Conservation (phyloP, 495 filamentous ascomycete genomes). For the Penicillium manginii region DNA sequence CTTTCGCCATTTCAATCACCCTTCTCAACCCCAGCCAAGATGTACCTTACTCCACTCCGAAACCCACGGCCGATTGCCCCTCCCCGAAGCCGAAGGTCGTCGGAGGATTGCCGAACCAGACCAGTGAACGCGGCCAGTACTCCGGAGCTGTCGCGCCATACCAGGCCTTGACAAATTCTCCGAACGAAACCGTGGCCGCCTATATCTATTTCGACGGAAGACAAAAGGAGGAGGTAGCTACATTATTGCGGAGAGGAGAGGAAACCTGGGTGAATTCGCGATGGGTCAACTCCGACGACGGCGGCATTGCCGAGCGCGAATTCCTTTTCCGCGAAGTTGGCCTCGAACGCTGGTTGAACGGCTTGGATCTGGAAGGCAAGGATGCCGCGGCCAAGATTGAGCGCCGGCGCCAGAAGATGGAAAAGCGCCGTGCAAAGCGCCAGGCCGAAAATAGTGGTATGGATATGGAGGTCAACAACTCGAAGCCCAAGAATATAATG, state of each 20-base stretch:
- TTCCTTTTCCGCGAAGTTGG: conserved; percentile 98
- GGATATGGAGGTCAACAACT: conserved; percentile 52
- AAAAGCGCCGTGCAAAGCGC: conserved; percentile 77
- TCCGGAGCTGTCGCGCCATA: conserved; percentile 74
- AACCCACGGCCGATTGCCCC: conserved; percentile 70
- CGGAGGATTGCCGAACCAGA: conserved; percentile 65
- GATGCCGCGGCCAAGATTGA: conserved; percentile 88
- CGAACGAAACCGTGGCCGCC: conserved; percentile 95
- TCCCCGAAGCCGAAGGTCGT: conserved; percentile 79
- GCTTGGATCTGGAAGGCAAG: conserved; percentile 87
- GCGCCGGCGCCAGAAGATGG: conserved; percentile 81
- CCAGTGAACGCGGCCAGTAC: conserved; percentile 57
- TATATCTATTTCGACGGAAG: conserved; percentile 99
- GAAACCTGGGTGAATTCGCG: conserved; percentile 99
- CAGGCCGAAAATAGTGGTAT: conserved; percentile 53
- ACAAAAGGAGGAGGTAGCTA: conserved; percentile 95
- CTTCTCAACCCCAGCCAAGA: conserved; percentile 85
- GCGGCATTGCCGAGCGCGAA: conserved; percentile 92
- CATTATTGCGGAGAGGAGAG: conserved; percentile 86
- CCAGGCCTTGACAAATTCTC: conserved; percentile 81
- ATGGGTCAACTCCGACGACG: conserved; percentile 94
- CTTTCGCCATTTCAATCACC: conserved; percentile 96
- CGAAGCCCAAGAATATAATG: conserved; percentile 63
- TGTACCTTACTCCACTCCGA: conserved; percentile 87
- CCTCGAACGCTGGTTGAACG: conserved; percentile 92